Base-by-base conservation (phyloP, 768 basidiomycete species). In the Pleurotus tuoliensis region DNA sequence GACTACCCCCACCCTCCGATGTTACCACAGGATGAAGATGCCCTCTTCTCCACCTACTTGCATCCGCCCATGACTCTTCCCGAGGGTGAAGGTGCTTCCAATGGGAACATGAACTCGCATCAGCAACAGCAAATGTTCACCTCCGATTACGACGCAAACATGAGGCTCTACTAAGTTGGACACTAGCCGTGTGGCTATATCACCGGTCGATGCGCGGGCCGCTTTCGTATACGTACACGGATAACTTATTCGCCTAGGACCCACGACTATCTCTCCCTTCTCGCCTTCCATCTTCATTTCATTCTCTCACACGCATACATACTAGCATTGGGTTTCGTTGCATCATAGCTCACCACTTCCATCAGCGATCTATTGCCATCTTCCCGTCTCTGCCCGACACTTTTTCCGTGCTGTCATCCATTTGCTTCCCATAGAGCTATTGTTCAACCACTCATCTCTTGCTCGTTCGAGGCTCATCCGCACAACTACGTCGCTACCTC, bases 1-100 rank as follows among this genome's bases (percentile, higher is more conserved):
- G 87, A 90, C 61, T 90, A 82, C 60, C 73, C 89, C 5, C 87
- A 90, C 56, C 81, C 81, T 27, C 82, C 83, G 7, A 74, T 83
- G 76, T 71, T 79, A 47, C 72, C 80, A n/a, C 77, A 78, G 20
- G 87, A 88, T 45, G 88, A 90, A 49, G 87, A 87, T 18, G 78
- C 73, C 56, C 69, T 90, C 41, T 79, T 80, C 56, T 77, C 76
- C 40, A 64, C 76, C 15, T 80, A 74, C 58, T 58, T 80, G 56
- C 77, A 79, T 56, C 77, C 75, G 4, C 77, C 75, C 0, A 80
- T 76, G 77, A 68, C 69, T 5, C 66, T 73, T 22, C 71, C 74
- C 5, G 73, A 76, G 46, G 75, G 75, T 4, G 53, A 57, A 44
- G n/a, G 46, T 38, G 27, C 15, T n/a, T 53, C 51, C 39, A 56